These are phyloP conservation scores for Pichia manshurica DNA, from an alignment of 805 yeast species.

Conservation along the genomic window DNA sequence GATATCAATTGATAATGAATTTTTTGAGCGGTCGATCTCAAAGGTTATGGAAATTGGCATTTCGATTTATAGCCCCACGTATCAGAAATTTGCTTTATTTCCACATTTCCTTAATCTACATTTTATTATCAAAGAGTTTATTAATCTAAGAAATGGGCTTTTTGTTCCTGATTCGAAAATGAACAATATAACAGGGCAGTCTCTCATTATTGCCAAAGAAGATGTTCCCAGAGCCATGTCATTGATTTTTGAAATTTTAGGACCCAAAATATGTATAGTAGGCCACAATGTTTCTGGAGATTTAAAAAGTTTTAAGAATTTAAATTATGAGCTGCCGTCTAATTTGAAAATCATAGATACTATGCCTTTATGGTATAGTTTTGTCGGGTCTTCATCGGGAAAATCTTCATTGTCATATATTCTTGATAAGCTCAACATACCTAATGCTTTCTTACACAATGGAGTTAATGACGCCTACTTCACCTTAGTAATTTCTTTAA, in stretches of 20 bases:
- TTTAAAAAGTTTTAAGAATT: slow-evolving; percentile 16
- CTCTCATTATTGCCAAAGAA: slow-evolving; percentile 17
- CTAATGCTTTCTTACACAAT: slow-evolving; percentile 28
- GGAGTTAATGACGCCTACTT: slow-evolving; percentile 31
- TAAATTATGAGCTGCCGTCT: slow-evolving; percentile 17
- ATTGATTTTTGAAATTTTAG: slow-evolving; percentile 14
- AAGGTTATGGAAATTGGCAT: slow-evolving; percentile 28
- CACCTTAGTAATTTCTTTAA: slow-evolving; percentile 24
- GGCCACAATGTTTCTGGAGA: slow-evolving; percentile 30
- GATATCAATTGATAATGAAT: slow-evolving; percentile 28
- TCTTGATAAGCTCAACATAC: slow-evolving; percentile 25
- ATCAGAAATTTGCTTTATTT: slow-evolving; percentile 24
- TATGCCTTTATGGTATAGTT: slow-evolving; percentile 22
- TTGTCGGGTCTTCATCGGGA: slow-evolving; percentile 10
- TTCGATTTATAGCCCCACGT: slow-evolving; percentile 27
- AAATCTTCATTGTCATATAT: slow-evolving; percentile 22
- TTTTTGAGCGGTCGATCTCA: slow-evolving; percentile 15
- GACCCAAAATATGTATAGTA: slow-evolving; percentile 20
- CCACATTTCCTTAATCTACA: slow-evolving; percentile 30
- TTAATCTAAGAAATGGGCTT: slow-evolving; percentile 17
- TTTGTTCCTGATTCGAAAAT: slow-evolving; percentile 27
- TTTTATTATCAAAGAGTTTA: slow-evolving; percentile 23
- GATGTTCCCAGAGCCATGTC: slow-evolving; percentile 17
- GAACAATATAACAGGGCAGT: slow-evolving; percentile 27
- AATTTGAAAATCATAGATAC: slow-evolving; percentile 29